Conservation (phyloP, 2,329 filamentous ascomycete species). For the Zelopaecilomyces penicillatus region DNA sequence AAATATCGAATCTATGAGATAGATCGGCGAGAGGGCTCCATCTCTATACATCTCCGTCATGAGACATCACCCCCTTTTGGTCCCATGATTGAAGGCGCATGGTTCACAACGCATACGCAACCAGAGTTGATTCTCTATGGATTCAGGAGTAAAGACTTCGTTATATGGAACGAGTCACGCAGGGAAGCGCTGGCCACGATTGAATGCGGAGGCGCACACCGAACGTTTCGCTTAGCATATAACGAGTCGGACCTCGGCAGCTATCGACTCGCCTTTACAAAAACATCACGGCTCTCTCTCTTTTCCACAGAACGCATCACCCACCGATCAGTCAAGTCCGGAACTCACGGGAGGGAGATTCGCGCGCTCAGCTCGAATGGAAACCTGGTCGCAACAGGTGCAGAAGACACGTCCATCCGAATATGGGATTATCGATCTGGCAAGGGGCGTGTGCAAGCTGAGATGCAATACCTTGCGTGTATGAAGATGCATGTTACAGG, state of each 20-base stretch:
- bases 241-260: constrained; percentile 21
- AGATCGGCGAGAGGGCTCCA: constrained; percentile 12
- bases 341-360: constrained; percentile 83
- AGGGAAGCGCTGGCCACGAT: constrained; percentile 63
- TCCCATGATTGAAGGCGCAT: constrained; percentile 66
- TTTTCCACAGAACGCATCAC: constrained; percentile 32
- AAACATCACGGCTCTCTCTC: constrained; percentile 48
- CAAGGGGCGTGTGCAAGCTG: constrained; percentile 6
- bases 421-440: constrained; percentile 48
- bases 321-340: constrained; percentile 49
- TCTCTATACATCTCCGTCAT: constrained; percentile 48
- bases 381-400: constrained; percentile 53
- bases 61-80: constrained; percentile 62
- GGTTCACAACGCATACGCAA: constrained; percentile 36
- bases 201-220: constrained; percentile 78
- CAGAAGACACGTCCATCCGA: constrained; percentile 66
- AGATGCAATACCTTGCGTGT: constrained; percentile 47
- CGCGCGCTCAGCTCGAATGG: constrained; percentile 38
- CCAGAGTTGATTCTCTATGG: constrained; percentile 65
- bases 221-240: constrained; percentile 54
- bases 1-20: constrained; percentile 58
- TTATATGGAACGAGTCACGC: constrained; percentile 69
- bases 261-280: constrained; percentile 63
- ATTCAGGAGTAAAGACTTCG: constrained; percentile 70
- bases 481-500: constrained; percentile 75